Base-by-base conservation (phyloP, 805 yeast genomes). In the Wickerhamomyces chambardii region DNA sequence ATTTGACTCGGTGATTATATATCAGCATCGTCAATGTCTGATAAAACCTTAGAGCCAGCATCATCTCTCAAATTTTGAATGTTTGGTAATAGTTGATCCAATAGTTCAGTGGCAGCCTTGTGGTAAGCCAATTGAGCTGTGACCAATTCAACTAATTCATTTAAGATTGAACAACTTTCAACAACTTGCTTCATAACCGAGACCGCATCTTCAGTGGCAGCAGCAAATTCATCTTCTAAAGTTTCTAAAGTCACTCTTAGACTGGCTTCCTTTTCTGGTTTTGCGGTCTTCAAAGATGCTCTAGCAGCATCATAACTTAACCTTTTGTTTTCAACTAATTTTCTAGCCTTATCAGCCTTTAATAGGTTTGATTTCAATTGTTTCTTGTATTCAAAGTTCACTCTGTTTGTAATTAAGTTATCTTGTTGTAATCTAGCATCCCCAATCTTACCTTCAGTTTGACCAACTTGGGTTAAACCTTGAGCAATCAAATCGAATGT, bases 141-240 rank as follows among this genome's bases (percentile, higher is more conserved):
- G 37, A 79, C 73, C 46, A 85, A 69, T 54, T 79, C 86, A 40
- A 69, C 65, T 39, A 84, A 62, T 54, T 78, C 79, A 34, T 74
- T 70, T 45, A 83, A 66, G 15, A 87, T 81, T 46, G 75, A 71
- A 16, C 87, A 76, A 37, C 77, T 68, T 38, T 78, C 78, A 45
- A 85, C 72, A 21, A 82, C 89, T 53, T 79, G 78, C 63, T 79
- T 84, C 89, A 85, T 80, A 40, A 81, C 75, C 28, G 77, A 64
- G 36, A 84, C 85, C 28, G 95, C 92, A 51, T 82, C 92, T 61
- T 85, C 95, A 26, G 86, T 86, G 17, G 89, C 81, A 46, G 83
- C 84, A 32, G 92, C 95, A 56, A 85, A 85, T 51, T 82, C 89
- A 51, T 85, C 95, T 62, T 85, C 95, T 34, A 85, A 77, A 41